Evolutionary conservation across 2,329 filamentous ascomycete genomes (phyloP).

Genomic region (Helotiales sp.): DNA sequence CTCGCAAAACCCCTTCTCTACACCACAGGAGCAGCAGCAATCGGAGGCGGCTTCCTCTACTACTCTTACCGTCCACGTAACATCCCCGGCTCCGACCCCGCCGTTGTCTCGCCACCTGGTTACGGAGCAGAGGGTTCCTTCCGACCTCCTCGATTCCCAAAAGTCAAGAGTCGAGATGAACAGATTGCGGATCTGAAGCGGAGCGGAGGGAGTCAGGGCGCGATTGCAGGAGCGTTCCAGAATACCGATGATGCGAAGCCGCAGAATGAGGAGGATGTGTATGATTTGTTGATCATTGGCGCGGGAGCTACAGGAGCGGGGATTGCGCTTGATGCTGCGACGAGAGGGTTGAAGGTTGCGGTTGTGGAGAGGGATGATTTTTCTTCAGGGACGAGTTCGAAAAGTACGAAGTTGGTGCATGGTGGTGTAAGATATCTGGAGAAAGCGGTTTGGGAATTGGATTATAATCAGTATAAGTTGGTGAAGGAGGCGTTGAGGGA

Average conservation of each 20-base stretch:
- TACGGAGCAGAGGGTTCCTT: slow-evolving; percentile 69
- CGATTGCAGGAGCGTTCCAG: slow-evolving; percentile 50
- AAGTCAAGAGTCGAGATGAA: slow-evolving; percentile 48
- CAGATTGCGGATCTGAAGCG: slow-evolving; percentile 52
- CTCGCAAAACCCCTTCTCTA: slow-evolving; percentile 52
- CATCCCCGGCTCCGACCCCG: slow-evolving; percentile 68
- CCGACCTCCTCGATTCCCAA: slow-evolving; percentile 51
- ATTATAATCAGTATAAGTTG: slow-evolving; percentile 71
- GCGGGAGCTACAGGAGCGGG: slow-evolving; percentile 71
- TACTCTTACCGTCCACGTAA: slow-evolving; percentile 66
- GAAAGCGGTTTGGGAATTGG: slow-evolving; percentile 74
- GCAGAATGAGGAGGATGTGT: slow-evolving; percentile 47
- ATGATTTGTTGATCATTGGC: slow-evolving; percentile 70
- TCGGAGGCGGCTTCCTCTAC: slow-evolving; percentile 50
- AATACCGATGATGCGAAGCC: slow-evolving; percentile 38
- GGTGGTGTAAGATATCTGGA: slow-evolving; percentile 74
- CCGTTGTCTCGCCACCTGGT: slow-evolving; percentile 69
- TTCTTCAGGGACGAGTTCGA: slow-evolving; percentile 70
- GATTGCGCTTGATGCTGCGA: slow-evolving; percentile 71
- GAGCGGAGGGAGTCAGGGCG: slow-evolving; percentile 46
- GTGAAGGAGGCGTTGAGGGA: slow-evolving; percentile 73
- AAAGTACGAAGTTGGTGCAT: slow-evolving; percentile 77
- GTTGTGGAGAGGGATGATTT: slow-evolving; percentile 74
- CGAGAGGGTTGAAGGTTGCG: slow-evolving; percentile 70
- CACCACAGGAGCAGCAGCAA: slow-evolving; percentile 46